These are phyloP conservation scores for Kurtzmaniella quercitrusa DNA, from an alignment of 1,139 yeast genomes.

Conservation along the genomic window DNA sequence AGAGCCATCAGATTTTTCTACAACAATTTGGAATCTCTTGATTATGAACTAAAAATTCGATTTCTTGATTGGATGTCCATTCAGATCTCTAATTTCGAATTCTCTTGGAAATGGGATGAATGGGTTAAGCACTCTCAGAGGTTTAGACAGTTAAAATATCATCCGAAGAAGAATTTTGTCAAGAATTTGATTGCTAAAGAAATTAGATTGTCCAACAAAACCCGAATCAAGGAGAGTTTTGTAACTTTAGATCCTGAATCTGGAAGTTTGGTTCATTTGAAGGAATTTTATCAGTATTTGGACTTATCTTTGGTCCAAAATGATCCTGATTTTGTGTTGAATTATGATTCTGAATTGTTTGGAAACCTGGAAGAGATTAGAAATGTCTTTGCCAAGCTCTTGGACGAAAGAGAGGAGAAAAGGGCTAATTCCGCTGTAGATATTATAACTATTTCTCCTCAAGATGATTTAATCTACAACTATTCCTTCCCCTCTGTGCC, in stretches of 20 bases:
- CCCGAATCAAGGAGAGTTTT: constrained; percentile 69
- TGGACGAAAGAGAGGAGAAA: constrained; percentile 27
- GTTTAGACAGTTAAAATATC: constrained; percentile 36
- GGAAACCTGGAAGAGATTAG: constrained; percentile 27
- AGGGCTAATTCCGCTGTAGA: constrained; percentile 9
- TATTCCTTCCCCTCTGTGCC: constrained; percentile 37
- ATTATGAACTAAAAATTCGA: constrained; percentile 69
- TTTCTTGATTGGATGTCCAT: constrained; percentile 91
- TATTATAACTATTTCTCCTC: constrained; percentile 30
- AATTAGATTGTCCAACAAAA: constrained; percentile 66
- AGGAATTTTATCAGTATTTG: constrained; percentile 64
- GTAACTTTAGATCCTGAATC: constrained; percentile 42
- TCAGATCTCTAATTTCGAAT: constrained; percentile 89
- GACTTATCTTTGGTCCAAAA: constrained; percentile 37
- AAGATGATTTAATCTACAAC: constrained; percentile 36
- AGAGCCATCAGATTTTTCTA: constrained; percentile 87
- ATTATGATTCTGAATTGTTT: constrained; percentile 36
- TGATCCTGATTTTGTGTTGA: constrained; percentile 23
- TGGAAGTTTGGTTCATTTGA: constrained; percentile 24
- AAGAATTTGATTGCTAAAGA: constrained; percentile 81
- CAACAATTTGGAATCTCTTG: constrained; percentile 60
- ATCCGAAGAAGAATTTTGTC: constrained; percentile 74
- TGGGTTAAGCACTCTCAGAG: constrained; percentile 64
- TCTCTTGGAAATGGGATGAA: constrained; percentile 98
- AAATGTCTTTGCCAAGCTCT: constrained; percentile 24